A percentile compares a stretch with the other conserved stretches of the same genome.
Evolutionary conservation across 108 stramenopile species (phyloP).

Genomic region (Aurantiochytrium sp.): DNA sequence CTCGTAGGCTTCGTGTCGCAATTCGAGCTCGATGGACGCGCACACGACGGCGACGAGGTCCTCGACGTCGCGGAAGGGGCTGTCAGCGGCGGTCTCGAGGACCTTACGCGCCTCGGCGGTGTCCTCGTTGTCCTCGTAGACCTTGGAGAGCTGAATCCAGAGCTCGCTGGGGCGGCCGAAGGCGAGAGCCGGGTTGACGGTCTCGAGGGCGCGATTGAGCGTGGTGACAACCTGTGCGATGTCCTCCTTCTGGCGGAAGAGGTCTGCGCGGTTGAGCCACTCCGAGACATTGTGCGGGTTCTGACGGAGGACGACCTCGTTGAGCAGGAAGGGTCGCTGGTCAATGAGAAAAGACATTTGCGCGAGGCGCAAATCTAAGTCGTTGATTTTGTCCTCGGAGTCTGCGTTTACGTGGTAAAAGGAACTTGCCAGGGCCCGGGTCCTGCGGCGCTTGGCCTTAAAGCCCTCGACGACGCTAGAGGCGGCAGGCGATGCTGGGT

Average conservation of each 20-base stretch:
- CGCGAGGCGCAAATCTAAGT: slow-evolving; percentile 83
- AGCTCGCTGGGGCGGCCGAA: slow-evolving; percentile 73
- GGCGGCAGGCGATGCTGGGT: no score
- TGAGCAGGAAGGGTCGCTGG: slow-evolving; percentile 85
- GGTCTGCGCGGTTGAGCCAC: slow-evolving; percentile 84
- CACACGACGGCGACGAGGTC: slow-evolving; percentile 86
- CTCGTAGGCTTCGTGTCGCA: slow-evolving; percentile 81
- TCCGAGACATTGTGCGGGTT: slow-evolving; percentile 93
- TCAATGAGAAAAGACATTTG: slow-evolving; percentile 85
- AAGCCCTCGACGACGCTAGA: neutral
- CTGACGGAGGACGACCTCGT: slow-evolving; percentile 84
- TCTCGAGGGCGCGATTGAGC: slow-evolving; percentile 48
- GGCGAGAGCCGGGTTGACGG: slow-evolving; percentile 63
- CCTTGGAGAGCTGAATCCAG: slow-evolving; percentile 68
- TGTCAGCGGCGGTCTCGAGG: slow-evolving; percentile 60
- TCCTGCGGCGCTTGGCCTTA: neutral
- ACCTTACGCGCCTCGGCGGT: slow-evolving; percentile 75
- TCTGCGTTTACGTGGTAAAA: neutral
- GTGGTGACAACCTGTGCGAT: slow-evolving; percentile 35
- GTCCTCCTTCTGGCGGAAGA: slow-evolving; percentile 57
- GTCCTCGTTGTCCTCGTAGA: slow-evolving; percentile 71
- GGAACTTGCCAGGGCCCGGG: neutral
- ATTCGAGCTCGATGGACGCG: slow-evolving; percentile 87
- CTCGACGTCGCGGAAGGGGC: slow-evolving; percentile 71
- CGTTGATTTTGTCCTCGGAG: slow-evolving; percentile 36